These are phyloP conservation scores for Arthrobotrys entomopaga DNA, from an alignment of 2,329 filamentous ascomycete genomes.

Conservation along the genomic window DNA sequence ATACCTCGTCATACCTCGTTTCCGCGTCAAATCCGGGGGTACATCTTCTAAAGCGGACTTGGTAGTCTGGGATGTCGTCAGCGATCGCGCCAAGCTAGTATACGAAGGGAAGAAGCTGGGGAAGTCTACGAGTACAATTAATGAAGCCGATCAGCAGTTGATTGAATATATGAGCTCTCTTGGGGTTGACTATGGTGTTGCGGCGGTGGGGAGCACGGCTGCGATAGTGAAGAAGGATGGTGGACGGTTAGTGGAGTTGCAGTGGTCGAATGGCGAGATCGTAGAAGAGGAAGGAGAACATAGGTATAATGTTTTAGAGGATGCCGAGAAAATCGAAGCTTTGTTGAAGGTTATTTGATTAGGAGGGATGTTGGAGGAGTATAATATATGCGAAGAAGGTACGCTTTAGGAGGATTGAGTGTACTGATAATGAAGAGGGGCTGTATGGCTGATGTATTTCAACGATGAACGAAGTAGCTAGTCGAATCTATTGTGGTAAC, in stretches of 20 bases:
- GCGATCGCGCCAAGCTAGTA: constrained; percentile 35
- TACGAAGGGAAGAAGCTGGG: constrained; percentile 53
- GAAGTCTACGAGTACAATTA: constrained; percentile 49
- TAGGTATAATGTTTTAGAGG: constrained; percentile 41
- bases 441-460: no score
- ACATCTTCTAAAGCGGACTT: constrained; percentile 36
- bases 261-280: constrained; percentile 30
- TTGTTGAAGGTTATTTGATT: constrained; percentile 35
- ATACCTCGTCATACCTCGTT: constrained; percentile 51
- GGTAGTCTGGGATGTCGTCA: constrained; percentile 47
- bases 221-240: constrained; percentile 46
- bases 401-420: no score
- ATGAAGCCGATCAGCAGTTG: constrained; percentile 48
- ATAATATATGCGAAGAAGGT: background rate
- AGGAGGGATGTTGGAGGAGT: background rate
- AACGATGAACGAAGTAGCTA: no score
- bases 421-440: no score
- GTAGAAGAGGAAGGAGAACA: constrained; percentile 39
- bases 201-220: constrained; percentile 37
- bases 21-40: constrained; percentile 21
- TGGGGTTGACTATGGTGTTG: constrained; percentile 37
- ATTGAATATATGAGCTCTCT: constrained; percentile 41
- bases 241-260: constrained; percentile 43
- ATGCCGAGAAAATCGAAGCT: constrained; percentile 41
- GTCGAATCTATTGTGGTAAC: no score